Percentiles rank a stretch among this genome's conserved stretches.
Conservation (phyloP, 179 eudicot species). For the Camellia oleifera region DNA sequence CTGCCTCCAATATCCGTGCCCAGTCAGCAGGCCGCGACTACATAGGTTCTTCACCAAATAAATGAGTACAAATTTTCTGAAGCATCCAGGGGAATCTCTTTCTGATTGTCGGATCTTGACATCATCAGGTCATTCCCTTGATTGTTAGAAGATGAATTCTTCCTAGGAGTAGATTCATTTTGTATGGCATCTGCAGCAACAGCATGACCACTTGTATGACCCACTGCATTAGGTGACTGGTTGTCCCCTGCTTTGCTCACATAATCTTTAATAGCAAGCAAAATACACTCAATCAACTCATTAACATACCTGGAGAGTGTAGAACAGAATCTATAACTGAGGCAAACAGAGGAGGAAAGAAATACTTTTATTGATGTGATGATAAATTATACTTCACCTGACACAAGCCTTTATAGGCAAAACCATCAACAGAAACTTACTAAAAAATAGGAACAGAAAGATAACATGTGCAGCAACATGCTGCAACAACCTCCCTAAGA, state of each 20-base stretch:
- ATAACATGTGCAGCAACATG: too few relatives aligned
- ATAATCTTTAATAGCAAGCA: too few relatives aligned
- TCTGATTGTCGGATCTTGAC: constrained; percentile 29
- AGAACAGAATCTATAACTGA: too few relatives aligned
- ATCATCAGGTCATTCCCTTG: constrained; percentile 30
- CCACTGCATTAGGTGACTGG: constrained; percentile 40
- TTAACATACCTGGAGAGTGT: background rate
- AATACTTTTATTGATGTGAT: too few relatives aligned
- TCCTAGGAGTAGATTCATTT: constrained; percentile 29
- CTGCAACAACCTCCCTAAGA: too few relatives aligned
- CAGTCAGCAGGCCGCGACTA: constrained; percentile 71
- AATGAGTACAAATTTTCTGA: constrained; percentile 30
- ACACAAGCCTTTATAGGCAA: too few relatives aligned
- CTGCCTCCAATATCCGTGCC: constrained; percentile 87
- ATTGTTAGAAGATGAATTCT: constrained; percentile 25
- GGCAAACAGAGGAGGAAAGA: too few relatives aligned
- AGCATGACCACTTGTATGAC: constrained; percentile 30
- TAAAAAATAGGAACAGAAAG: too few relatives aligned
- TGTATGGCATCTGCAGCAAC: constrained; percentile 26
- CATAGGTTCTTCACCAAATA: constrained; percentile 34
- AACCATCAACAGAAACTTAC: too few relatives aligned
- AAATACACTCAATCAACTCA: too few relatives aligned
- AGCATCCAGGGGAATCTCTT: constrained; percentile 31
- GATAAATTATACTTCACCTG: too few relatives aligned
- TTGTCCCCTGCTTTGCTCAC: constrained; percentile 30